Evolutionary conservation across 2,329 filamentous ascomycete genomes (phyloP), one percentile per base, ranked within the genome.

Genomic region (Epichloe sibirici): DNA sequence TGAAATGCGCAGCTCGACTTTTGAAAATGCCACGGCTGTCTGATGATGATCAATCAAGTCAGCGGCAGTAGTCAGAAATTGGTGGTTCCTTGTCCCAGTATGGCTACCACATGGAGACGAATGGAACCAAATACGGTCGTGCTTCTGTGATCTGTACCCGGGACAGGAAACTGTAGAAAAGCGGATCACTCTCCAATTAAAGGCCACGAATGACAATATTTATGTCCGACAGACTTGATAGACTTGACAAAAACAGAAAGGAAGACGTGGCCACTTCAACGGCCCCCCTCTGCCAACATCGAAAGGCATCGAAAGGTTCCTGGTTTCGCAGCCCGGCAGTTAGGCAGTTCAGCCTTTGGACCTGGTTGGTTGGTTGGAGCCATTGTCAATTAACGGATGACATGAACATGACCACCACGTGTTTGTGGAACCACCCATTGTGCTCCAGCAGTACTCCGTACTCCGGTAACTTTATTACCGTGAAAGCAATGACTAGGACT

Each of bases 1-100:
- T 21, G 2, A 21, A 21, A 21, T 21, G 17, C 17, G 17, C 17
- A 31, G 48, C 21, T 51, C 40, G 23, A 39, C 28, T 45, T 51
- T 51, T 54, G 55, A 59, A 57, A 55, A 61, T 56, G 59, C 58
- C 59, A 61, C 58, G 57, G 57, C 54, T 61, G 59, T 55, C 57
- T 54, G 40, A 45, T 49, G 51, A 49, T 50, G 49, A 50, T 54
- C 25, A 52, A 46, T 45, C 47, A 48, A 44, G 9, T 42, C 21
- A n/a, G 38, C 45, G 17, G 17, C 17, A 17, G 17, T 31, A 39
- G 46, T 35, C 38, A 31, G 38, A 23, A 45, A 21, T 46, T 46
- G 31, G 42, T 17, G 31, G 23, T 3, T 45, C 4, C 43, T 17
- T 17, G 17, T 17, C 17, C 17, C 17, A 17, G 17, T 17, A 17